phyloP scores from a whole-genome alignment of 169 alveolate genomes.

The Plasmodium knowlesi region DNA sequence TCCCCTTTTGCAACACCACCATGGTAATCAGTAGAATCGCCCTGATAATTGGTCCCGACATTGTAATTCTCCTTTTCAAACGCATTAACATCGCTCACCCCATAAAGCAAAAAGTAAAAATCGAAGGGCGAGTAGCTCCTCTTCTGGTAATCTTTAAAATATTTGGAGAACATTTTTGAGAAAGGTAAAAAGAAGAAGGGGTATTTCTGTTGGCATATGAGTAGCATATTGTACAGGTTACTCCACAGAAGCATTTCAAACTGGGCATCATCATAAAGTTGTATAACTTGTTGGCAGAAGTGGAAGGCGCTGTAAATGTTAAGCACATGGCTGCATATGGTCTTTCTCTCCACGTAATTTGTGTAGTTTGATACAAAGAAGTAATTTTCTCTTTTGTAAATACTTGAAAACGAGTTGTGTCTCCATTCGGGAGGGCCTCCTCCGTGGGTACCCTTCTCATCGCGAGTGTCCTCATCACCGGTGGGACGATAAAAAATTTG shows the following conservation, averaged over 20 bases:
- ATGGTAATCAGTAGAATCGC: background rate
- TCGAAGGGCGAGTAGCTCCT: slow-evolving; percentile 26
- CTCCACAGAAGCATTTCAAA: slow-evolving; percentile 73
- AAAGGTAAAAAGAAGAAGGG: slow-evolving; percentile 70
- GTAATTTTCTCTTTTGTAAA: background rate
- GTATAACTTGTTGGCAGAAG: slow-evolving; percentile 5
- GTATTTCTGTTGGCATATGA: slow-evolving; percentile 66
- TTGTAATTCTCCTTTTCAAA: slow-evolving; percentile 5
- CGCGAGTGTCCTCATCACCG: background rate
- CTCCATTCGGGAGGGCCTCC: background rate
- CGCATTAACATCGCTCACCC: slow-evolving; percentile 11
- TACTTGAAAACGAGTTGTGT: background rate
- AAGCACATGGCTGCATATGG: slow-evolving; percentile 56
- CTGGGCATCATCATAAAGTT: slow-evolving; percentile 10
- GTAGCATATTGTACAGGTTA: slow-evolving; percentile 32
- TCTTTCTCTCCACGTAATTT: slow-evolving; percentile 57
- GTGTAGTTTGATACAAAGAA: slow-evolving; percentile 67
- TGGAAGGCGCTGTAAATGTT: slow-evolving; percentile 41
- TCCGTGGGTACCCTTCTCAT: background rate
- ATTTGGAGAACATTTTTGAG: slow-evolving; percentile 32
- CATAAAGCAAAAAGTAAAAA: slow-evolving; percentile 56
- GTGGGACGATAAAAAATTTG: background rate
- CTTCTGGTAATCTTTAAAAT: slow-evolving; percentile 52
- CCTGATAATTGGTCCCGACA: background rate
- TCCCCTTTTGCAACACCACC: background rate